Conservation (phyloP, 2,329 filamentous ascomycete genomes). For the Exophiala sp. region DNA sequence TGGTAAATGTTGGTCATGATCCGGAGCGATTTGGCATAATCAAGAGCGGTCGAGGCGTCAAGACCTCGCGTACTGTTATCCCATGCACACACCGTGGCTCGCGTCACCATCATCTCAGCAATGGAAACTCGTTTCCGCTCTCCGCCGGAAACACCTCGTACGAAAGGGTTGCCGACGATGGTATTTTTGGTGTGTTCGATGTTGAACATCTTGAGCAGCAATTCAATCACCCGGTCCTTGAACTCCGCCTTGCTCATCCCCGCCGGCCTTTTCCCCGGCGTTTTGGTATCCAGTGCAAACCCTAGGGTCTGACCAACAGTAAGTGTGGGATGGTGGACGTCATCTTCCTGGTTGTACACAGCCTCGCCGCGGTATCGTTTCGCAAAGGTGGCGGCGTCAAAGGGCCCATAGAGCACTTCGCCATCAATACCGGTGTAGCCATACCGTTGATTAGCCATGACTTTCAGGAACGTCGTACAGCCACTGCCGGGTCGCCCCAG, state of each 20-base stretch:
- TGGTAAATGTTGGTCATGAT: constrained; percentile 79
- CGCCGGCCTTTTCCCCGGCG: constrained; percentile 69
- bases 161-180: constrained; percentile 73
- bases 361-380: constrained; percentile 72
- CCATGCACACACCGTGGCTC: constrained; percentile 66
- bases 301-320: constrained; percentile 82
- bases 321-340: constrained; percentile 76
- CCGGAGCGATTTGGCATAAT: constrained; percentile 63
- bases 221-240: constrained; percentile 66
- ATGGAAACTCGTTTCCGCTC: constrained; percentile 77
- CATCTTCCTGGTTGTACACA: constrained; percentile 81
- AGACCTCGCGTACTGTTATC: constrained; percentile 67
- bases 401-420: constrained; percentile 71
- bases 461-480: constrained; percentile 64
- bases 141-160: constrained; percentile 72
- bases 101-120: constrained; percentile 73
- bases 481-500: constrained; percentile 70
- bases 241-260: constrained; percentile 68
- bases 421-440: constrained; percentile 59
- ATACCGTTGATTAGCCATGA: constrained; percentile 60
- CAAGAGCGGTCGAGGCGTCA: constrained; percentile 61
- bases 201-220: constrained; percentile 85
- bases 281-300: constrained; percentile 79
- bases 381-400: constrained; percentile 62
- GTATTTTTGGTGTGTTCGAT: constrained; percentile 84